A percentile compares a stretch with the other conserved stretches of the same genome.
phyloP scores from a whole-genome alignment of 2,329 filamentous ascomycete genomes.

The Talaromyces funiculosus region DNA sequence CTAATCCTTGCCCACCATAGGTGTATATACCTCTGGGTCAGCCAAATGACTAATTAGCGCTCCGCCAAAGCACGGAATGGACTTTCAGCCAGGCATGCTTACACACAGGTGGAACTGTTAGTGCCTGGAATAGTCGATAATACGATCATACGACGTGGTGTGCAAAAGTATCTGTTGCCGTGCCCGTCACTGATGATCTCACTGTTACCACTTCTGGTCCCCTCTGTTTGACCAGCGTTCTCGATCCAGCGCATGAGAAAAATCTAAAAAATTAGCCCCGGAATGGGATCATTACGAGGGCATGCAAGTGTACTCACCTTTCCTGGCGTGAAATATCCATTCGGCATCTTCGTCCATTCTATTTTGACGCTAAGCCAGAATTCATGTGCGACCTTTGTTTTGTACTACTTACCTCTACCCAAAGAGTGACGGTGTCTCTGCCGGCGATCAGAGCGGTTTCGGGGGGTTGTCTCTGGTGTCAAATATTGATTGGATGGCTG shows the following conservation, averaged over 20 bases:
- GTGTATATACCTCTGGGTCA: slow-evolving; percentile 35
- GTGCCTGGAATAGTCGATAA: background rate
- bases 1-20: slow-evolving; percentile 32
- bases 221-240: background rate
- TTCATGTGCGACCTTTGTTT: background rate
- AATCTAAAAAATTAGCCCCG: background rate
- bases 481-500: background rate
- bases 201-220: background rate
- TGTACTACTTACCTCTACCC: background rate
- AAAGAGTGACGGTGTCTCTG: background rate
- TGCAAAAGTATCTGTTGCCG: background rate
- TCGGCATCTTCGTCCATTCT: background rate
- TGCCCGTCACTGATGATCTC: background rate
- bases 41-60: background rate
- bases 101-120: slow-evolving; percentile 30
- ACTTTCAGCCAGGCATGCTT: slow-evolving; percentile 3
- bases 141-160: slow-evolving; percentile 1
- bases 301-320: background rate
- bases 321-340: background rate
- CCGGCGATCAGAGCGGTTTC: background rate
- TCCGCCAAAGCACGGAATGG: background rate
- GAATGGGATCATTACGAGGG: too few relatives aligned
- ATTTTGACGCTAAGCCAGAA: background rate
- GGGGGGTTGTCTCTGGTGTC: background rate
- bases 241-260: background rate